These are phyloP conservation scores for Aegle marmelos DNA, from an alignment of 345 rosid genomes.

Conservation along the genomic window DNA sequence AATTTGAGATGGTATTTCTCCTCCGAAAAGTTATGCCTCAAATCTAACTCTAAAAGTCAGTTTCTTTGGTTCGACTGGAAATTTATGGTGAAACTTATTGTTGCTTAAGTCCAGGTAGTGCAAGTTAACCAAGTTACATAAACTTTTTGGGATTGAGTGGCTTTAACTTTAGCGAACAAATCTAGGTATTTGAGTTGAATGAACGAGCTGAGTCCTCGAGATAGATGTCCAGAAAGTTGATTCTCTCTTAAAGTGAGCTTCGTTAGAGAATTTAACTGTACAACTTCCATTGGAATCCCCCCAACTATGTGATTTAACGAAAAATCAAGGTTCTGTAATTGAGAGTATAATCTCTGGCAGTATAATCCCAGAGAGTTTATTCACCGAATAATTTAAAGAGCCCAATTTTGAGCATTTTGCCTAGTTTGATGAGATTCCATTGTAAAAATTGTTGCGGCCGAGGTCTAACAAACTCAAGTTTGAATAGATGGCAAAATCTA, in stretches of 20 bases:
- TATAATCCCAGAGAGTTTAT: neutral
- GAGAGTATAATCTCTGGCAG: too few relatives aligned
- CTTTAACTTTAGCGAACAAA: neutral
- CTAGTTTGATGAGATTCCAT: neutral
- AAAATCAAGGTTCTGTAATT: constrained; percentile 17
- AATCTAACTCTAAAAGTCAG: constrained; percentile 14
- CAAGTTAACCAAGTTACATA: constrained; percentile 9
- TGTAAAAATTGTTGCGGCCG: neutral
- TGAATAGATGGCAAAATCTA: neutral
- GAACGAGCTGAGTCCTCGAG: neutral
- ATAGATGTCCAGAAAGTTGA: neutral
- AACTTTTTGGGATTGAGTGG: neutral
- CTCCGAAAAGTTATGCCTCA: constrained; percentile 29
- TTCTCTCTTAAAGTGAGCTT: constrained; percentile 15
- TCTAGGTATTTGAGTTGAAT: neutral
- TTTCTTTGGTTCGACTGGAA: constrained; percentile 15
- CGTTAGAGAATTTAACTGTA: constrained; percentile 12
- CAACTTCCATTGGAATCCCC: constrained; percentile 23
- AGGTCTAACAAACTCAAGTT: neutral
- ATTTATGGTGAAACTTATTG: constrained; percentile 20
- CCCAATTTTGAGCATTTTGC: neutral
- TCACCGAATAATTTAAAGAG: neutral
- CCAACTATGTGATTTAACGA: constrained; percentile 20
- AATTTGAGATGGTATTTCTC: constrained; percentile 18
- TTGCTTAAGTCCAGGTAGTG: constrained; percentile 28